A percentile compares a stretch with the other conserved stretches of the same genome.
Evolutionary conservation across 2,329 filamentous ascomycete genomes (phyloP).

Genomic region (Fusarium protoensiforme): DNA sequence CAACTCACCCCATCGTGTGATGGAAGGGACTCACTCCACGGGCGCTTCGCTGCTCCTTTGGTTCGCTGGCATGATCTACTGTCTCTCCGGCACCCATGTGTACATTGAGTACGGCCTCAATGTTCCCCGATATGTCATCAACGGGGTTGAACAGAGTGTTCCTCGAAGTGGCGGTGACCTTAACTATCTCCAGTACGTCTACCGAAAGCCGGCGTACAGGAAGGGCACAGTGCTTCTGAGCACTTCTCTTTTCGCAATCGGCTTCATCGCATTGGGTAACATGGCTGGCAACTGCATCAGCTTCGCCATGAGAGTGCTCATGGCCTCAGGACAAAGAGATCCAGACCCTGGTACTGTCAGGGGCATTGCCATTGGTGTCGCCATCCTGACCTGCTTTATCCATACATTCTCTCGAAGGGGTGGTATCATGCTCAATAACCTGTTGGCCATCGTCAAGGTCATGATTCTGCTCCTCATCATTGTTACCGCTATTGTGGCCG

Average conservation of each 20-base stretch:
- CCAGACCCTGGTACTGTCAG: conserved; percentile 50
- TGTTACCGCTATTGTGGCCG: conserved; percentile 47
- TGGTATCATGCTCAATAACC: conserved; percentile 63
- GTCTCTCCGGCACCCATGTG: conserved; percentile 50
- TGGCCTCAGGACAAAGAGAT: conserved; percentile 45
- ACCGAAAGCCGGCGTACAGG: conserved; percentile 49
- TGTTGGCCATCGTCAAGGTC: conserved; percentile 62
- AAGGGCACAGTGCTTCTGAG: conserved; percentile 51
- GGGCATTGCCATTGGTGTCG: conserved; percentile 59
- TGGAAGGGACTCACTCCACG: conserved; percentile 47
- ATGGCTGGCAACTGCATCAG: conserved; percentile 60
- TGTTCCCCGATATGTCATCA: conserved; percentile 54
- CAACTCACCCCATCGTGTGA: conserved; percentile 48
- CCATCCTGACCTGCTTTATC: conserved; percentile 58
- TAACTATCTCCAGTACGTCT: conserved; percentile 62
- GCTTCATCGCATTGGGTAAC: conserved; percentile 60
- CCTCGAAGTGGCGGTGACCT: conserved; percentile 60
- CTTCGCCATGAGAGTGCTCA: conserved; percentile 55
- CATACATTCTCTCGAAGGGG: conserved; percentile 60
- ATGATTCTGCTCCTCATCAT: conserved; percentile 59
- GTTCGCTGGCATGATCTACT: conserved; percentile 53
- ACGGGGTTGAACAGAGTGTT: conserved; percentile 53
- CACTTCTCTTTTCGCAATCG: conserved; percentile 57
- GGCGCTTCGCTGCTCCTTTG: conserved; percentile 54
- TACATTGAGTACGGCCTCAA: conserved; percentile 60